Conservation (phyloP, 441 rosid genomes). For the Adansonia rubrostipa region DNA sequence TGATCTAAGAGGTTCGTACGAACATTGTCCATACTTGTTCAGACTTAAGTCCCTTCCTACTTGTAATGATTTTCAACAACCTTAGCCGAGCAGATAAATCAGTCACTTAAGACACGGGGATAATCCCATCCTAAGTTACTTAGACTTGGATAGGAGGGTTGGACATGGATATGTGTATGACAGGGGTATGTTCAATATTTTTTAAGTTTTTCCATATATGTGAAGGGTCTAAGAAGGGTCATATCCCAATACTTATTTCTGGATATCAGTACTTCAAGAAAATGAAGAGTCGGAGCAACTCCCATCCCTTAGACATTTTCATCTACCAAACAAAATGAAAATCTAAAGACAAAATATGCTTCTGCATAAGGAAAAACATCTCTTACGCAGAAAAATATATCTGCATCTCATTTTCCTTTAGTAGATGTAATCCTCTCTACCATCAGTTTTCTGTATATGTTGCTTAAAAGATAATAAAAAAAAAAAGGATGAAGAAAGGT, state of each 20-base stretch:
- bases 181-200: no score
- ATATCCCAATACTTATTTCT: no score
- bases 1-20: neutral
- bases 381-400: neutral
- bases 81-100: neutral
- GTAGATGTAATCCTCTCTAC: neutral
- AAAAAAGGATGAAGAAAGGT: neutral
- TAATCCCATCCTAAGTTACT: neutral
- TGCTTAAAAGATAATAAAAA: neutral
- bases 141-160: no score
- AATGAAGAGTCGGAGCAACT: no score
- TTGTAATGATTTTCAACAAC: neutral
- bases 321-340: neutral
- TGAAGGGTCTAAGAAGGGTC: no score
- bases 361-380: conserved; percentile 1
- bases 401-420: neutral
- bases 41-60: neutral
- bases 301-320: neutral
- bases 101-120: neutral
- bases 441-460: neutral
- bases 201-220: no score
- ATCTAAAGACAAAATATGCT: neutral
- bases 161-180: no score
- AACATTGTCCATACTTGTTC: no score
- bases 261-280: no score